Evolutionary conservation across 345 rosid species (phyloP).

Genomic region (Eucalyptus decipiens): DNA sequence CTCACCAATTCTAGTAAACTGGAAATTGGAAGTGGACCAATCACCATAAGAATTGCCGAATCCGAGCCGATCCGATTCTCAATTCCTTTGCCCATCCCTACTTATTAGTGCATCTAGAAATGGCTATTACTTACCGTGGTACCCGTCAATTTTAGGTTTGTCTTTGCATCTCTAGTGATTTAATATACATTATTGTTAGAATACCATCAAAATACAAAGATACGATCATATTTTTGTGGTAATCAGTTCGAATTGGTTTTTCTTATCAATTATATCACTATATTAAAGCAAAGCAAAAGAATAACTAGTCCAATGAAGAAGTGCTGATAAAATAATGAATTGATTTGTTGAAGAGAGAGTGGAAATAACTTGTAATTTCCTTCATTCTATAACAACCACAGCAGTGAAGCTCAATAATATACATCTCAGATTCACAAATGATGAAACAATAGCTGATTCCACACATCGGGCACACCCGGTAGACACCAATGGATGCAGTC

Average conservation of each 20-base stretch:
- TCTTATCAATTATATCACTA: background rate
- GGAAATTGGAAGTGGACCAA: no score
- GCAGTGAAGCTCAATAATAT: background rate
- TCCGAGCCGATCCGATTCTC: accelerated
- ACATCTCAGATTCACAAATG: slow-evolving; percentile 13
- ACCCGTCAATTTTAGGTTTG: background rate
- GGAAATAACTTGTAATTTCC: background rate
- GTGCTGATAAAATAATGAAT: background rate
- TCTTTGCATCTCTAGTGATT: background rate
- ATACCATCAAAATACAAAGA: background rate
- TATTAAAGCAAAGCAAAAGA: background rate
- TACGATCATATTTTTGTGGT: background rate
- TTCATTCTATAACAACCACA: background rate
- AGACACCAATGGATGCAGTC: slow-evolving; percentile 98
- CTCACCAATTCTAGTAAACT: no score
- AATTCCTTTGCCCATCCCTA: no score
- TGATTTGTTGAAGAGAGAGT: background rate
- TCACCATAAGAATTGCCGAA: no score
- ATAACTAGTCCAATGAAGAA: background rate
- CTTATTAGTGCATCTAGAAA: background rate
- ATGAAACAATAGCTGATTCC: slow-evolving; percentile 88
- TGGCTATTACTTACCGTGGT: background rate
- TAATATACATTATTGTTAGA: background rate
- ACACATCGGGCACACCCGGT: slow-evolving; percentile 90
- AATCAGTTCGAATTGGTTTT: background rate